phyloP scores from a whole-genome alignment of 73 alveolate genomes.

The Paramecium octaurelia region DNA sequence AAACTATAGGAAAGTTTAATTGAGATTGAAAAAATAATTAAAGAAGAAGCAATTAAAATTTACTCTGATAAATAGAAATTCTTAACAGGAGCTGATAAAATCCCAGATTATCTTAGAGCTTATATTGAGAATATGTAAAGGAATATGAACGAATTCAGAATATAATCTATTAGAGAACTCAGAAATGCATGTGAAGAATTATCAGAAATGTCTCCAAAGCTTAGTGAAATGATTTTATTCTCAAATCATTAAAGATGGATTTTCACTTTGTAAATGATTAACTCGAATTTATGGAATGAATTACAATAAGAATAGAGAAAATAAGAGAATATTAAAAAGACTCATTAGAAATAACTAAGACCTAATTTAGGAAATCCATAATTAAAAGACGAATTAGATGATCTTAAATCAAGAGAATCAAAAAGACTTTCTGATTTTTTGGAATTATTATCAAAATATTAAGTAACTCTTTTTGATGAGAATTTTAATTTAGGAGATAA shows the following conservation, averaged over 20 bases:
- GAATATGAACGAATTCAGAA: slow-evolving; percentile 57
- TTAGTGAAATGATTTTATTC: slow-evolving; percentile 48
- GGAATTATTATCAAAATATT: not conserved
- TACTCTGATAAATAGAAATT: slow-evolving; percentile 52
- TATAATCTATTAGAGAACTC: slow-evolving; percentile 48
- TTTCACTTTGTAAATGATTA: not conserved
- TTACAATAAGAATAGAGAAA: not conserved
- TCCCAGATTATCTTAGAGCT: slow-evolving; percentile 55
- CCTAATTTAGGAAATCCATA: slow-evolving; percentile 62
- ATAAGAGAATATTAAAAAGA: not conserved
- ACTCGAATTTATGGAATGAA: not conserved
- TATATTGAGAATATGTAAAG: slow-evolving; percentile 51
- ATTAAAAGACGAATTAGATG: slow-evolving; percentile 53
- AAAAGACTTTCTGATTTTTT: slow-evolving; percentile 20
- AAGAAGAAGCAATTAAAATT: slow-evolving; percentile 48
- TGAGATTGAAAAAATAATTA: slow-evolving; percentile 52
- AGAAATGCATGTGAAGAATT: slow-evolving; percentile 60
- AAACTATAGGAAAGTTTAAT: slow-evolving; percentile 34
- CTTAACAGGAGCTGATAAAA: slow-evolving; percentile 60
- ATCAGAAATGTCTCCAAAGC: slow-evolving; percentile 35
- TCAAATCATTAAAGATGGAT: not conserved
- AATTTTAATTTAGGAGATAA: slow-evolving; percentile 31
- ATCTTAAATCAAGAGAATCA: slow-evolving; percentile 18
- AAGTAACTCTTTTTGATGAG: slow-evolving; percentile 24
- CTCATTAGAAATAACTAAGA: slow-evolving; percentile 1